Evolutionary conservation across 148 eudicot species (phyloP), one percentile per base, ranked within the genome.

Genomic region (Persicaria maculosa): DNA sequence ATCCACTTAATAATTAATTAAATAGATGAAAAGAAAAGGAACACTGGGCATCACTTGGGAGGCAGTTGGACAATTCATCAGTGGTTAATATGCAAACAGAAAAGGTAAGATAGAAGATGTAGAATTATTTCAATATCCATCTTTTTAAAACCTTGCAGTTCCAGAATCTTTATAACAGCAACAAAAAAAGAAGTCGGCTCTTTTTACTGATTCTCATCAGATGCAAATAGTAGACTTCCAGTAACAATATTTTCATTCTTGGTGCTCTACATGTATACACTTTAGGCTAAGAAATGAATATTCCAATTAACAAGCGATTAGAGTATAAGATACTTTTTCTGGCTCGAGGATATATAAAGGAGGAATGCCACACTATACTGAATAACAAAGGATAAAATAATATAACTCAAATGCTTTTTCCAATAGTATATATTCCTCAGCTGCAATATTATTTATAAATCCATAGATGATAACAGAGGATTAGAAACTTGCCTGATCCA

Each of bases 401-500:
- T 20, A 20, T 20, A 20, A 20, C 22, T 20, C 22, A 20, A 20
- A 20, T 20, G 22, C 0, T 20, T 20, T 20, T 20, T 20, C 22
- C 22, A 20, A 0, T 20, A 20, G 22, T 20, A 20, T 20, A 20
- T 20, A 20, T 20, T 0, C 22, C 22, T 20, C 22, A 20, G 22
- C 22, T 20, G 22, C 22, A 20, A 20, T 20, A 20, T 20, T 20
- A 20, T 20, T 20, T 20, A 0, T 20, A 20, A 20, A 20, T 20
- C 22, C n/a, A n/a, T n/a, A n/a, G 71, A 65, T 22, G 47, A 65
- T 22, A 36, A 73, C 10, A 45, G 11, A 62, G 48, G 17, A 62
- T 58, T 45, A 47, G 55, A 59, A 5, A 85, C 85, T 84, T 74
- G 84, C 98, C 93, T 93, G 98, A 81, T 93, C 97, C 79, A 83